Conservation (phyloP, 1,139 yeast genomes). For the Pichia sp. region DNA sequence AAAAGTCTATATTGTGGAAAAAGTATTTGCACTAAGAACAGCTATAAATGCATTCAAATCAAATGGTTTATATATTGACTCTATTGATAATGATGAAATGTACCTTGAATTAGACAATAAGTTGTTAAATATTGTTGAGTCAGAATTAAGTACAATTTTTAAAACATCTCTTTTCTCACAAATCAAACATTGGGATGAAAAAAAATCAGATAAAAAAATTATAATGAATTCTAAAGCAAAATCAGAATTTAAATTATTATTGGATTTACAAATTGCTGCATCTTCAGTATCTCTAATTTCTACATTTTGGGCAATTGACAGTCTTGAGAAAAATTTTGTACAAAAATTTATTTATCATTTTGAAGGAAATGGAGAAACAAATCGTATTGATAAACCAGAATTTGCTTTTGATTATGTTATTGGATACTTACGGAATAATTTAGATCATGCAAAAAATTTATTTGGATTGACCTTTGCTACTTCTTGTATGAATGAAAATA, state of each 20-base stretch:
- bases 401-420: conserved; percentile 61
- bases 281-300: not conserved
- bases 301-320: conserved; percentile 20
- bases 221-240: not conserved
- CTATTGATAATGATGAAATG: not conserved
- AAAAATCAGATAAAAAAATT: not conserved
- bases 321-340: conserved; percentile 34
- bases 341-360: conserved; percentile 73
- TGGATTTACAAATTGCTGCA: conserved; percentile 9
- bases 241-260: conserved; percentile 3
- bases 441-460: conserved; percentile 33
- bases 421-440: conserved; percentile 44
- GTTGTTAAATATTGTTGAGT: conserved; percentile 1
- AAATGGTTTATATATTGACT: not conserved
- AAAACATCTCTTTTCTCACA: not conserved
- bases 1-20: not conserved
- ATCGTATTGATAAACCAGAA: conserved; percentile 70
- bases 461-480: conserved; percentile 9
- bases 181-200: conserved; percentile 10
- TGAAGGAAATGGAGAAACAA: conserved; percentile 54
- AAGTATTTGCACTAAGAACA: not conserved
- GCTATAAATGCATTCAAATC: conserved; percentile 1
- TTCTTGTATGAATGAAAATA: conserved; percentile 24
- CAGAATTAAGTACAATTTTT: not conserved
- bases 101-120: conserved; percentile 1